Percentiles rank a stretch among this genome's conserved stretches.
Evolutionary conservation across 2,329 filamentous ascomycete species (phyloP).

Genomic region (Calonectria multiphialidica): DNA sequence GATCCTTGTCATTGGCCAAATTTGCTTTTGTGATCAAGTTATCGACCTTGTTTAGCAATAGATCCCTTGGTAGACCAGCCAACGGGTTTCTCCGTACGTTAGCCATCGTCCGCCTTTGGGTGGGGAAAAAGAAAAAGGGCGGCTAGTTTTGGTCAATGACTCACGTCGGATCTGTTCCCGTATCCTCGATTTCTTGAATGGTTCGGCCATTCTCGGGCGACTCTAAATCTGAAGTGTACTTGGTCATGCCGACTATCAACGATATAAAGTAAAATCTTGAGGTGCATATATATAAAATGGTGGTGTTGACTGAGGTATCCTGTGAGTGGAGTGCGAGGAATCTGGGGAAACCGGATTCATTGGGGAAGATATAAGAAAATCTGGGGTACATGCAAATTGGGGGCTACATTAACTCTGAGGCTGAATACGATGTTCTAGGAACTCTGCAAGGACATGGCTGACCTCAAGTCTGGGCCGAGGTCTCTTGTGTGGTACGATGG

Average conservation of each 20-base stretch:
- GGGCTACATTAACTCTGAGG: background rate
- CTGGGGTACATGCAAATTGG: too few species aligned
- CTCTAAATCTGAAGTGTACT: background rate
- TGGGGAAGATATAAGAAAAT: background rate
- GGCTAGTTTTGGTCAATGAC: background rate
- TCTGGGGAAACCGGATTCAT: background rate
- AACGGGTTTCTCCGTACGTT: background rate
- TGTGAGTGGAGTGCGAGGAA: background rate
- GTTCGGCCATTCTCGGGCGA: background rate
- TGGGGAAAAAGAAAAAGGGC: too few species aligned
- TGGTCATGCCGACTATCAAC: background rate
- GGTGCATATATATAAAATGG: background rate
- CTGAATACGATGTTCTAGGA: too few species aligned
- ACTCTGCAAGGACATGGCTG: too few species aligned
- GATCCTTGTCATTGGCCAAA: conserved; percentile 17
- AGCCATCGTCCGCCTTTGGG: too few species aligned
- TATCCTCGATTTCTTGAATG: background rate
- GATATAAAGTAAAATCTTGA: background rate
- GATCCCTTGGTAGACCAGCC: background rate
- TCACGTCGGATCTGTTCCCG: background rate
- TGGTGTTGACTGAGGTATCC: background rate
- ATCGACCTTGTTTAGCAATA: background rate
- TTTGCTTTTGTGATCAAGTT: background rate
- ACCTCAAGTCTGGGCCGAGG: too few species aligned
- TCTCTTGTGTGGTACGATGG: too few species aligned